A percentile compares a stretch with the other conserved stretches of the same genome.
Evolutionary conservation across 2,329 filamentous ascomycete species (phyloP).

Genomic region (Arthroderma sp.): DNA sequence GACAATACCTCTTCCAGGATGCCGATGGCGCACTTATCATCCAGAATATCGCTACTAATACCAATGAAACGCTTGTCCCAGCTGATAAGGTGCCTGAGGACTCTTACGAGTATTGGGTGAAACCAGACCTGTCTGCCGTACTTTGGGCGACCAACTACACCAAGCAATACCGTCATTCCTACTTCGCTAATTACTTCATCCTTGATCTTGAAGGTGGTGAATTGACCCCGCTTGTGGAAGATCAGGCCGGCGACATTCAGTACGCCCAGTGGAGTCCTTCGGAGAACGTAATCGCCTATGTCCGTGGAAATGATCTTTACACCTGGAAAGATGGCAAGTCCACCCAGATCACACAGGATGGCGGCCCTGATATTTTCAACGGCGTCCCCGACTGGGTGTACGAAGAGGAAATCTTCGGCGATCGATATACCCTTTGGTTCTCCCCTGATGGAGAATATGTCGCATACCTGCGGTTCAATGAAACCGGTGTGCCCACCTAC

Average conservation of each 20-base stretch:
- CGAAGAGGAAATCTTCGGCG: slow-evolving; percentile 64
- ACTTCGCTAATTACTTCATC: slow-evolving; percentile 53
- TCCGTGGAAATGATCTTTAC: slow-evolving; percentile 53
- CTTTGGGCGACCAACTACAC: slow-evolving; percentile 53
- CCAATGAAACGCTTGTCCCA: slow-evolving; percentile 44
- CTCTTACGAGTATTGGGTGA: slow-evolving; percentile 48
- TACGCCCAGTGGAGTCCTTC: slow-evolving; percentile 50
- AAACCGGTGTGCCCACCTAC: slow-evolving; percentile 55
- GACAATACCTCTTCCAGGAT: slow-evolving; percentile 45
- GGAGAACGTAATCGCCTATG: slow-evolving; percentile 51
- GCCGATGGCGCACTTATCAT: slow-evolving; percentile 43
- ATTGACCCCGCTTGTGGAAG: slow-evolving; percentile 41
- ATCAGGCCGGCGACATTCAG: slow-evolving; percentile 52
- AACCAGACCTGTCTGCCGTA: slow-evolving; percentile 44
- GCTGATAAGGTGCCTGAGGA: slow-evolving; percentile 44
- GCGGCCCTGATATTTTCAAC: slow-evolving; percentile 72
- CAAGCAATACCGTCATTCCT: slow-evolving; percentile 56
- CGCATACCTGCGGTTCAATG: slow-evolving; percentile 76
- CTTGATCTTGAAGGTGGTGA: slow-evolving; percentile 47
- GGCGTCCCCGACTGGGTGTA: slow-evolving; percentile 94
- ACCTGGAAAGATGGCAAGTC: slow-evolving; percentile 43
- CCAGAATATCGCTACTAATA: slow-evolving; percentile 47
- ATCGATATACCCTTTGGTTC: slow-evolving; percentile 79
- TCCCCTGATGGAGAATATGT: slow-evolving; percentile 72
- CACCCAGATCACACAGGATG: slow-evolving; percentile 62